phyloP scores from a whole-genome alignment of 2,329 filamentous ascomycete genomes.

The Pleoardoris graminearum region DNA sequence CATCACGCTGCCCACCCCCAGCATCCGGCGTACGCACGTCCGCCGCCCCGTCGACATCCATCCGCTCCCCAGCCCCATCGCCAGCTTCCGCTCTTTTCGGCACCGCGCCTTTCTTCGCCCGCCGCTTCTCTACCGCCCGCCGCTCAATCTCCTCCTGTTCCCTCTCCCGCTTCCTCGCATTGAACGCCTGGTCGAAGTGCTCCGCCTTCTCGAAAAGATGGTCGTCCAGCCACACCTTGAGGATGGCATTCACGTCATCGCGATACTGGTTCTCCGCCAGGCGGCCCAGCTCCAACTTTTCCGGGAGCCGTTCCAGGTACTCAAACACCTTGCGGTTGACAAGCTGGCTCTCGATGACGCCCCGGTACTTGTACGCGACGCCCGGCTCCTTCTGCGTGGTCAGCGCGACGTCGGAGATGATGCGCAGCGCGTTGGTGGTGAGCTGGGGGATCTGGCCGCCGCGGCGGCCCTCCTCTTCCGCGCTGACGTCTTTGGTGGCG shows the following conservation, averaged over 20 bases:
- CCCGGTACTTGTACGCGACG: constrained; percentile 73
- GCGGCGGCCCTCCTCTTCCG: constrained; percentile 25
- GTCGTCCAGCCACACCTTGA: constrained; percentile 41
- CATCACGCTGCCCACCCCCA: not conserved
- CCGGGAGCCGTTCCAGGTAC: constrained; percentile 72
- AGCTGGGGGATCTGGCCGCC: constrained; percentile 27
- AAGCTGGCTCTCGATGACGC: constrained; percentile 75
- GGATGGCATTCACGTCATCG: constrained; percentile 37
- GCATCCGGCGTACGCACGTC: constrained; percentile 6
- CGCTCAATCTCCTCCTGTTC: constrained; percentile 66
- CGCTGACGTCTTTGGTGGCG: constrained; percentile 13
- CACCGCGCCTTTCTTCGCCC: constrained; percentile 20
- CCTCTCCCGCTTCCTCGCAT: constrained; percentile 45
- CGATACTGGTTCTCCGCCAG: constrained; percentile 66
- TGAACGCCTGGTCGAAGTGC: constrained; percentile 35
- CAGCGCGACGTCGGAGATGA: constrained; percentile 78
- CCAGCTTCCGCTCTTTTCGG: constrained; percentile 14
- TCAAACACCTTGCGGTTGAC: constrained; percentile 72
- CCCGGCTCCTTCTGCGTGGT: constrained; percentile 51
- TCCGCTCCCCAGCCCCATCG: not conserved
- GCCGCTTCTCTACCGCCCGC: constrained; percentile 58
- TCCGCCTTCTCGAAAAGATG: constrained; percentile 38
- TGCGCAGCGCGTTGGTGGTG: constrained; percentile 67
- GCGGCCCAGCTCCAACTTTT: constrained; percentile 75
- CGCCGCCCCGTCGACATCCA: constrained; percentile 18